Evolutionary conservation across 352 stramenopile species (phyloP).

Genomic region (Phytophthora europaea): DNA sequence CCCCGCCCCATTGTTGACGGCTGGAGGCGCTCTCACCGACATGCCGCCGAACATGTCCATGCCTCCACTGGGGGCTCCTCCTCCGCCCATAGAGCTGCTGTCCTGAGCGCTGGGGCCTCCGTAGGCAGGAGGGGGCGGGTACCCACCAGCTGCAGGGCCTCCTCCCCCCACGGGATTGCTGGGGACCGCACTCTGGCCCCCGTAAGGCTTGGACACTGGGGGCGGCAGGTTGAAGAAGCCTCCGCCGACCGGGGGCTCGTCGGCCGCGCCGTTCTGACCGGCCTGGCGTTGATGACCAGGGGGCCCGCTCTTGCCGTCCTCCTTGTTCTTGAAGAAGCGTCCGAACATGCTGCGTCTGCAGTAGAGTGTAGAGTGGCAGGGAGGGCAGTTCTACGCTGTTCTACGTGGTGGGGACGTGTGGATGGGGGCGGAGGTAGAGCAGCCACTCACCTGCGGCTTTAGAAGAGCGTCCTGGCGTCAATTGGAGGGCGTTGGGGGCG

Average conservation of each 20-base stretch:
- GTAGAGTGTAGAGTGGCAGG: background rate
- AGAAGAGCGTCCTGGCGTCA: background rate
- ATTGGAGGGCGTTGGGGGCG: background rate
- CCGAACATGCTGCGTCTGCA: constrained; percentile 63
- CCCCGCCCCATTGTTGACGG: constrained; percentile 5
- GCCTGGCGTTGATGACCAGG: constrained; percentile 56
- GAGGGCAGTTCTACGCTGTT: background rate
- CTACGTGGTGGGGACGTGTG: background rate
- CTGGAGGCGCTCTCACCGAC: constrained; percentile 58
- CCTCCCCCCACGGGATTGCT: constrained; percentile 24
- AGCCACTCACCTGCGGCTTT: background rate
- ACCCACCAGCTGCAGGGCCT: constrained; percentile 22
- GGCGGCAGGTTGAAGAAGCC: constrained; percentile 90
- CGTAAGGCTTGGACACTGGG: constrained; percentile 61
- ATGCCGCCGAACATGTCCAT: constrained; percentile 86
- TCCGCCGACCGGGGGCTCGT: constrained; percentile 60
- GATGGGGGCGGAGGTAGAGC: background rate
- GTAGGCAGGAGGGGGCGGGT: constrained; percentile 29
- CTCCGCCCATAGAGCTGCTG: constrained; percentile 14
- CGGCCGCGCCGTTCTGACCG: constrained; percentile 20
- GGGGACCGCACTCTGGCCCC: constrained; percentile 24
- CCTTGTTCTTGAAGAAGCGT: constrained; percentile 89
- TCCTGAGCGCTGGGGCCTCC: constrained; percentile 29
- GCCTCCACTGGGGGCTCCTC: constrained; percentile 6
- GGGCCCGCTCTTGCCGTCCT: constrained; percentile 71